Percentiles rank a stretch among this genome's conserved stretches.
Evolutionary conservation across 73 alveolate genomes (phyloP).

Genomic region (Paramecium sonneborni): DNA sequence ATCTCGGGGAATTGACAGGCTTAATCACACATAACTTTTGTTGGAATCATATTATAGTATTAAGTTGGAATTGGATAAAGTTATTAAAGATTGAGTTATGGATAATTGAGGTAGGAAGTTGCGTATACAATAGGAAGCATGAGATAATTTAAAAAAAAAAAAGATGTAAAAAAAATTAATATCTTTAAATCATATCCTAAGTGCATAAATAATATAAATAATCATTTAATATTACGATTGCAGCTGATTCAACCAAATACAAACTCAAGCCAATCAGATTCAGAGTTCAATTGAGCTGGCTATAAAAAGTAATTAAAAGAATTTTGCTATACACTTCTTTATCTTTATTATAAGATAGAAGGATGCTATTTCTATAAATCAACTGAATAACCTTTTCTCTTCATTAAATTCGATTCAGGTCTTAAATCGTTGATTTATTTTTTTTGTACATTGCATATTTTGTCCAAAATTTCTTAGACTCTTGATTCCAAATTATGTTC

Average conservation of each 20-base stretch:
- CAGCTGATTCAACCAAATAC: neutral
- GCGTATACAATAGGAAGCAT: conserved; percentile 24
- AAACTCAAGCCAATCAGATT: neutral
- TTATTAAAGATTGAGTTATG: conserved; percentile 39
- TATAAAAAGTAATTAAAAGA: neutral
- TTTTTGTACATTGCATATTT: neutral
- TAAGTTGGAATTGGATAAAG: conserved; percentile 4
- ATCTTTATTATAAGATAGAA: neutral
- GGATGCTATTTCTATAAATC: neutral
- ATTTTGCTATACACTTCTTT: neutral
- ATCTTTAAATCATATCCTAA: neutral
- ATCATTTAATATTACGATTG: neutral
- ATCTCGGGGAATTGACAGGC: conserved; percentile 31
- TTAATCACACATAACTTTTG: neutral
- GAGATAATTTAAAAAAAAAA: conserved; percentile 24
- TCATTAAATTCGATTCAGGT: neutral
- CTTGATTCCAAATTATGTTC: neutral
- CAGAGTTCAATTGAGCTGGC: neutral
- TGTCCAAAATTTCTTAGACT: neutral
- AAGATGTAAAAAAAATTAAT: conserved; percentile 6
- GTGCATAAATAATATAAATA: neutral
- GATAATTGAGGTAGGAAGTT: conserved; percentile 16
- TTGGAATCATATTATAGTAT: neutral
- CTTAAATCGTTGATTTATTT: neutral
- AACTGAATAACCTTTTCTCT: neutral